phyloP scores from a whole-genome alignment of 2,329 filamentous ascomycete species.

The Xylaria sp. region DNA sequence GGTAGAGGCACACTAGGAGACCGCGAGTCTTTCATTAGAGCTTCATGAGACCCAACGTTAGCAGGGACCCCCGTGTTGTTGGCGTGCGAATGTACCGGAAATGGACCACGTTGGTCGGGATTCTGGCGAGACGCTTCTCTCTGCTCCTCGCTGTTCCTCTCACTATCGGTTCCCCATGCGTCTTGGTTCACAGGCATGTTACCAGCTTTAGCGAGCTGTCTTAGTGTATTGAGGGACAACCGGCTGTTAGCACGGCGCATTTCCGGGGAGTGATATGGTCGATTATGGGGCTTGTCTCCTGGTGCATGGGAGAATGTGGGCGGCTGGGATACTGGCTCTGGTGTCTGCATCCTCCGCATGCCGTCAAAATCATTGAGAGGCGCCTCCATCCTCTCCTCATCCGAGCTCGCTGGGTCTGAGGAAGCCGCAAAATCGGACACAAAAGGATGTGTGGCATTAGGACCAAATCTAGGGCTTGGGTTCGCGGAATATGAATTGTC shows the following conservation, averaged over 20 bases:
- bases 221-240: slow-evolving; percentile 83
- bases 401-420: slow-evolving; percentile 67
- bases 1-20: slow-evolving; percentile 56
- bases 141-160: slow-evolving; percentile 51
- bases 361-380: slow-evolving; percentile 64
- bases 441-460: slow-evolving; percentile 54
- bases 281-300: slow-evolving; percentile 73
- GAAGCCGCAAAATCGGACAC: slow-evolving; percentile 59
- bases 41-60: slow-evolving; percentile 68
- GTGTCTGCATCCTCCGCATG: slow-evolving; percentile 69
- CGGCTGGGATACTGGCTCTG: slow-evolving; percentile 80
- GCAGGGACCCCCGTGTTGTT: slow-evolving; percentile 63
- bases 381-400: slow-evolving; percentile 61
- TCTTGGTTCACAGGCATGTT: slow-evolving; percentile 58
- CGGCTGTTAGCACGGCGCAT: slow-evolving; percentile 84
- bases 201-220: slow-evolving; percentile 79
- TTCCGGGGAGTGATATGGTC: slow-evolving; percentile 80
- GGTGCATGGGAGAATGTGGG: slow-evolving; percentile 83
- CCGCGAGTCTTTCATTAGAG: slow-evolving; percentile 55
- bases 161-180: slow-evolving; percentile 46
- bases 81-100: slow-evolving; percentile 62
- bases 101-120: slow-evolving; percentile 55
- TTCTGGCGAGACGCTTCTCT: slow-evolving; percentile 49
- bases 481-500: slow-evolving; percentile 45
- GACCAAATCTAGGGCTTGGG: slow-evolving; percentile 51